Evolutionary conservation across 1,139 yeast genomes (phyloP), one percentile per base, ranked within the genome.

Genomic region (Candida anutae): DNA sequence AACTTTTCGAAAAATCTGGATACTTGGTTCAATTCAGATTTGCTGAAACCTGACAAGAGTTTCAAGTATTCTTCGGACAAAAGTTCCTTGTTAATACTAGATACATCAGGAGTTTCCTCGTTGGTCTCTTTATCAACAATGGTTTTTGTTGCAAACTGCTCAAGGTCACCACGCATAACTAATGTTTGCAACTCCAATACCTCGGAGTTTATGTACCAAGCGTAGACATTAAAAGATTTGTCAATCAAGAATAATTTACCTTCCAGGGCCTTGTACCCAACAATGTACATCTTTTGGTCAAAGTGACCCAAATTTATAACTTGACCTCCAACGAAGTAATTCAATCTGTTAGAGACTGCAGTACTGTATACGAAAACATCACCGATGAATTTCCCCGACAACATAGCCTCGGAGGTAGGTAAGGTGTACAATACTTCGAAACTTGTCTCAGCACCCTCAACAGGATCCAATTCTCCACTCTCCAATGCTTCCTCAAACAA

Each of bases 301-400:
- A 83, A 88, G 60, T 90, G 97, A 23, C 94, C 90, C 58, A 90
- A 75, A 48, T 87, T 90, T 53, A 85, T 84, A 13, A 82, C 78
- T 49, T 87, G 87, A 25, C 94, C 94, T 45, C 98, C 98, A 38
- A 90, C 97, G 38, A 85, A 74, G 55, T 90, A 93, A 58, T 88
- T 90, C 49, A 93, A 70, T 54, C 97, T 76, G 57, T 87, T 85
- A 20, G 94, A 74, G 14, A 78, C 46, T 2, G 94, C 79, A 13
- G 72, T 65, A 11, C 97, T 85, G 62, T 81, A 90, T 31, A 90
- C 75, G 52, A 88, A 88, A 24, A 93, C 96, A 60, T 90, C 97
- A 41, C 98, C 98, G 45, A 88, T 85, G 83, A 96, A 90, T 53
- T 79, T 79, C 46, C 96, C 96, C 13, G 94, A 80, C 36, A 83